phyloP scores from a whole-genome alignment of 2,329 filamentous ascomycete species.

The Penicillium sp. region DNA sequence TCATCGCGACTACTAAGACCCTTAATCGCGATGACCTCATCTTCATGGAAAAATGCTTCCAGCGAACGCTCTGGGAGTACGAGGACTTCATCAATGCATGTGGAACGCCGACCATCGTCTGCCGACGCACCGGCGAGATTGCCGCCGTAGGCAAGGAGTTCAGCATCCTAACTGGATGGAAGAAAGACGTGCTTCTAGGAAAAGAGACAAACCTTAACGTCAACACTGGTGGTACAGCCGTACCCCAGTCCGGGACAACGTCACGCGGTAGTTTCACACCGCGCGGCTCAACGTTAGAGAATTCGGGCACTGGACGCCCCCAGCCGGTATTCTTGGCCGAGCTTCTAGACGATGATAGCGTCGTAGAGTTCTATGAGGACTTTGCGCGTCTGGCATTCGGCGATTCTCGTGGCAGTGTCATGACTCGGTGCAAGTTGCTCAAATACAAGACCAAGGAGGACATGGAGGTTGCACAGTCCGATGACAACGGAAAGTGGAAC shows the following conservation, averaged over 20 bases:
- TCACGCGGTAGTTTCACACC: slow-evolving; percentile 51
- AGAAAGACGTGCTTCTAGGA: slow-evolving; percentile 81
- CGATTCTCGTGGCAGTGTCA: slow-evolving; percentile 81
- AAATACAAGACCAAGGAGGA: slow-evolving; percentile 80
- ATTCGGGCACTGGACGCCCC: slow-evolving; percentile 47
- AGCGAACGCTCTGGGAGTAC: slow-evolving; percentile 87
- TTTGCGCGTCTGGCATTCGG: slow-evolving; percentile 91
- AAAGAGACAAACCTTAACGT: slow-evolving; percentile 84
- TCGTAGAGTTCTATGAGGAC: slow-evolving; percentile 93
- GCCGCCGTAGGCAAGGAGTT: slow-evolving; percentile 96
- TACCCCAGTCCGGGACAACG: slow-evolving; percentile 38
- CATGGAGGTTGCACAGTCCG: slow-evolving; percentile 39
- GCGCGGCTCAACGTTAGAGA: slow-evolving; percentile 38
- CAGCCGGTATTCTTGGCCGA: slow-evolving; percentile 90
- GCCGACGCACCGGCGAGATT: slow-evolving; percentile 89
- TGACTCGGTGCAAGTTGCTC: slow-evolving; percentile 77
- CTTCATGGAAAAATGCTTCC: slow-evolving; percentile 97
- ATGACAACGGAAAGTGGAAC: slow-evolving; percentile 49
- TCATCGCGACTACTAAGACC: slow-evolving; percentile 88
- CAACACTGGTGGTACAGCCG: slow-evolving; percentile 61
- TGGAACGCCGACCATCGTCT: slow-evolving; percentile 87
- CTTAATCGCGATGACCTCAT: slow-evolving; percentile 84
- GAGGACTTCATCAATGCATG: slow-evolving; percentile 88
- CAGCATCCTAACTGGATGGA: slow-evolving; percentile 92
- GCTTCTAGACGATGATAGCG: slow-evolving; percentile 86